These are phyloP conservation scores for Botrytis medusae DNA, from an alignment of 2,329 filamentous ascomycete genomes.

Conservation along the genomic window DNA sequence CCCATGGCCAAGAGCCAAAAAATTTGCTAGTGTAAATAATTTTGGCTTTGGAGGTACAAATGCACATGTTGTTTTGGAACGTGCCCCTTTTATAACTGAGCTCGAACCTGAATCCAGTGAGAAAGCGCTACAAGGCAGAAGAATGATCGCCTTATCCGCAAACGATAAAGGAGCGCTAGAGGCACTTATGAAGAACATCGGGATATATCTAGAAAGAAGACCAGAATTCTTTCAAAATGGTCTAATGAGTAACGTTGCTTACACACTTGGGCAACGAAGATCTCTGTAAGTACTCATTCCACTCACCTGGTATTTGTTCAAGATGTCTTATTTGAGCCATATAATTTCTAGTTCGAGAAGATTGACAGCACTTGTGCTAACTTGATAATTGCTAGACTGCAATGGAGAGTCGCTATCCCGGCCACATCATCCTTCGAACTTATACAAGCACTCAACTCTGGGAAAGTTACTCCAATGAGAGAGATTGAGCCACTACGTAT, in stretches of 20 bases:
- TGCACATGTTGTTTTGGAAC: conserved; percentile 29
- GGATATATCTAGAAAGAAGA: conserved; percentile 36
- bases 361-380: neutral
- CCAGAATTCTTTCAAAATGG: conserved; percentile 38
- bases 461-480: conserved; percentile 36
- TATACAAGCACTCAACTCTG: conserved; percentile 38
- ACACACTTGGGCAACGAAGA: conserved; percentile 36
- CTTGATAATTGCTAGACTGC: conserved; percentile 18
- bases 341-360: neutral
- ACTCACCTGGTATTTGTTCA: neutral
- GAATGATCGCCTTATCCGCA: conserved; percentile 34
- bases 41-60: conserved; percentile 32
- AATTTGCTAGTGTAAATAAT: conserved; percentile 46
- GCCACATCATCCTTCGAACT: conserved; percentile 34
- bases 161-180: conserved; percentile 35
- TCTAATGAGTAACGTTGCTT: conserved; percentile 37
- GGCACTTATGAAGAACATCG: conserved; percentile 35
- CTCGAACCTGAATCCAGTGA: conserved; percentile 30
- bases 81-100: conserved; percentile 34
- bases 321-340: neutral
- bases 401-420: conserved; percentile 35
- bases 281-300: conserved; percentile 25
- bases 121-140: conserved; percentile 36
- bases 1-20: conserved; percentile 42
- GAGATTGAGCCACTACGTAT: conserved; percentile 28